phyloP scores from a whole-genome alignment of 345 rosid species.

The Anastatica hierochuntica region DNA sequence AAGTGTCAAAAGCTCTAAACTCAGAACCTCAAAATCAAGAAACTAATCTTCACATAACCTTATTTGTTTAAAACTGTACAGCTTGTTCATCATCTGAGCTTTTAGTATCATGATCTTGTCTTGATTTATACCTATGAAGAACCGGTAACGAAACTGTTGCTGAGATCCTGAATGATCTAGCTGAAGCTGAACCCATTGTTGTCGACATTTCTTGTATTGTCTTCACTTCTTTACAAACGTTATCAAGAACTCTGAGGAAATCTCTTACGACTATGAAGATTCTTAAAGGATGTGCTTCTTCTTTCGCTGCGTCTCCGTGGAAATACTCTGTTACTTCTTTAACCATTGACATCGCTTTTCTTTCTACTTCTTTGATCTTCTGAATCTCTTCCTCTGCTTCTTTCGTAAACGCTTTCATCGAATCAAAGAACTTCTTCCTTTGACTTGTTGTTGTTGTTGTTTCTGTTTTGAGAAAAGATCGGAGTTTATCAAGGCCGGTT shows the following conservation, averaged over 20 bases:
- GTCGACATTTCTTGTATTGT: conserved; percentile 57
- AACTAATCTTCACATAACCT: no score
- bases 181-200: conserved; percentile 58
- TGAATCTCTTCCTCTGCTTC: conserved; percentile 83
- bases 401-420: conserved; percentile 51
- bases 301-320: conserved; percentile 78
- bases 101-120: conserved; percentile 52
- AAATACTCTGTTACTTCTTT: conserved; percentile 92
- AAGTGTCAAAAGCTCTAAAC: no score
- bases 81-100: conserved; percentile 72
- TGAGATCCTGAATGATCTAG: conserved; percentile 80
- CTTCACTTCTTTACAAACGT: conserved; percentile 93
- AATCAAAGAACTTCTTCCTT: conserved; percentile 65
- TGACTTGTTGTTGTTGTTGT: conserved; percentile 32
- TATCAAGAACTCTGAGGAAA: conserved; percentile 65
- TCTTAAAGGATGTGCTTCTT: conserved; percentile 74
- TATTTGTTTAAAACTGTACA: no score
- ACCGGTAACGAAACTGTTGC: conserved; percentile 73
- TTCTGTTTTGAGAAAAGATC: conserved; percentile 53
- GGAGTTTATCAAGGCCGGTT: conserved; percentile 69
- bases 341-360: conserved; percentile 59
- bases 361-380: conserved; percentile 60
- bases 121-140: conserved; percentile 53
- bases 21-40: no score
- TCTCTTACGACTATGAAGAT: conserved; percentile 90